These are phyloP conservation scores for Sporothrix globosa DNA, from an alignment of 2,329 filamentous ascomycete genomes.

Conservation along the genomic window DNA sequence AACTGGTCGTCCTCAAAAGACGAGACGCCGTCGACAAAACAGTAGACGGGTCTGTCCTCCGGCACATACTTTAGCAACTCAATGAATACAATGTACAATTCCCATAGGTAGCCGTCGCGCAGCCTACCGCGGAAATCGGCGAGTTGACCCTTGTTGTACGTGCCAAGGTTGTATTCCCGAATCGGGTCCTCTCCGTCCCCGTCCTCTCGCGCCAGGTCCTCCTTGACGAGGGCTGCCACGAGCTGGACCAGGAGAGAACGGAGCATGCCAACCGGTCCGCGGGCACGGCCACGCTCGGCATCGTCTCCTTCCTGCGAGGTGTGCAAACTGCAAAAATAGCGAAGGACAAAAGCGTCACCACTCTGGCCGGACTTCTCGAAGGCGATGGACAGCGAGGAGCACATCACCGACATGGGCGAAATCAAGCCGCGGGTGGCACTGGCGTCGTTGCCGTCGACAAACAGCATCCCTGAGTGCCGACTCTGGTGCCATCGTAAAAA, in stretches of 20 bases:
- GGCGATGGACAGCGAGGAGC: constrained; percentile 6
- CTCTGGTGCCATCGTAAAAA: constrained; percentile 21
- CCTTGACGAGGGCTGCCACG: neutral
- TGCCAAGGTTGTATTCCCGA: neutral
- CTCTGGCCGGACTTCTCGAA: neutral
- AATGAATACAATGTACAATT: neutral
- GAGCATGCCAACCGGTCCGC: constrained; percentile 29
- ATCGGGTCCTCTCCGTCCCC: too few relatives aligned
- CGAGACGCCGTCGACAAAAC: constrained; percentile 24
- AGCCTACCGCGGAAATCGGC: neutral
- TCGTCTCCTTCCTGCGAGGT: neutral
- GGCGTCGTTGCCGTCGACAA: constrained; percentile 31
- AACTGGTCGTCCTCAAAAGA: constrained; percentile 6
- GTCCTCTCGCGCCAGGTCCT: neutral
- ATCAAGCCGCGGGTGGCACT: neutral
- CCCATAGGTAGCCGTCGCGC: neutral
- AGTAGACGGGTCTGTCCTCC: neutral
- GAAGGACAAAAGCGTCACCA: constrained; percentile 15
- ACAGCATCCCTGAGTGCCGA: neutral
- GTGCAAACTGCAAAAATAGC: constrained; percentile 32
- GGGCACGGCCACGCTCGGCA: neutral
- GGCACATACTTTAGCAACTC: neutral
- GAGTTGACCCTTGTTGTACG: neutral
- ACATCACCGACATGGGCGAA: constrained; percentile 31
- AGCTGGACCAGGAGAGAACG: constrained; percentile 39